Conservation (phyloP, 2,329 filamentous ascomycete genomes). For the Microsporum audouinii region DNA sequence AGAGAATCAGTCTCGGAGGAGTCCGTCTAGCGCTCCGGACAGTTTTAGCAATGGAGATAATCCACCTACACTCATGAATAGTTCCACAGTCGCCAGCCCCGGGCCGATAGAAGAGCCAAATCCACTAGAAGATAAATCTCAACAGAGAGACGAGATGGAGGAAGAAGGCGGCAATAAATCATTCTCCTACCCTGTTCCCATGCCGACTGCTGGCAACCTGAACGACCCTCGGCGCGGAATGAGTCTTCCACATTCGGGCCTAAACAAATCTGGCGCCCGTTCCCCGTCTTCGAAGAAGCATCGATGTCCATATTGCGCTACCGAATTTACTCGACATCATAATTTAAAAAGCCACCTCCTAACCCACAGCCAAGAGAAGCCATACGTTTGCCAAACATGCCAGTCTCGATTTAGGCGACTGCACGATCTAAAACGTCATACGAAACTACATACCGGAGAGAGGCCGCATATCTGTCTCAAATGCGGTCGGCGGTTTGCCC, state of each 20-base stretch:
- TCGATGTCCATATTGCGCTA: slow-evolving; percentile 91
- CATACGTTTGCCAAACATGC: slow-evolving; percentile 88
- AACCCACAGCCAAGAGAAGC: slow-evolving; percentile 97
- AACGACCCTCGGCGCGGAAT: slow-evolving; percentile 46
- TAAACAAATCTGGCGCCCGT: slow-evolving; percentile 47
- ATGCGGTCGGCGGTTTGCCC: slow-evolving; percentile 87
- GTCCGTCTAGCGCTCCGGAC: slow-evolving; percentile 22
- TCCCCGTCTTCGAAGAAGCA: slow-evolving; percentile 68
- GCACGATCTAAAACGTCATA: slow-evolving; percentile 91
- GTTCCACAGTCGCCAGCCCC: slow-evolving; percentile 38
- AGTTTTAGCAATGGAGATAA: slow-evolving; percentile 42
- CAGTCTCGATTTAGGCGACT: slow-evolving; percentile 82
- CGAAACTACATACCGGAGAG: slow-evolving; percentile 92
- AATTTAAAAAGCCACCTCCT: slow-evolving; percentile 95
- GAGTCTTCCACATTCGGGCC: slow-evolving; percentile 47
- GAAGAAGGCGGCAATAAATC: slow-evolving; percentile 40
- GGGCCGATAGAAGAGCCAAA: slow-evolving; percentile 35
- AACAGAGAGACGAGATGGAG: slow-evolving; percentile 26
- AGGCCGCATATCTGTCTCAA: slow-evolving; percentile 90
- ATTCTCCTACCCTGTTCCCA: slow-evolving; percentile 54
- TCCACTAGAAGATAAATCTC: slow-evolving; percentile 33
- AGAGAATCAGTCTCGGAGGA: slow-evolving; percentile 7
- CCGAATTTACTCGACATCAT: slow-evolving; percentile 93
- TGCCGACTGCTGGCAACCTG: slow-evolving; percentile 33
- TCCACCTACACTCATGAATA: slow-evolving; percentile 41